Conservation (phyloP, 1,284 basidiomycete genomes). For the Leccinum griseonigrum region DNA sequence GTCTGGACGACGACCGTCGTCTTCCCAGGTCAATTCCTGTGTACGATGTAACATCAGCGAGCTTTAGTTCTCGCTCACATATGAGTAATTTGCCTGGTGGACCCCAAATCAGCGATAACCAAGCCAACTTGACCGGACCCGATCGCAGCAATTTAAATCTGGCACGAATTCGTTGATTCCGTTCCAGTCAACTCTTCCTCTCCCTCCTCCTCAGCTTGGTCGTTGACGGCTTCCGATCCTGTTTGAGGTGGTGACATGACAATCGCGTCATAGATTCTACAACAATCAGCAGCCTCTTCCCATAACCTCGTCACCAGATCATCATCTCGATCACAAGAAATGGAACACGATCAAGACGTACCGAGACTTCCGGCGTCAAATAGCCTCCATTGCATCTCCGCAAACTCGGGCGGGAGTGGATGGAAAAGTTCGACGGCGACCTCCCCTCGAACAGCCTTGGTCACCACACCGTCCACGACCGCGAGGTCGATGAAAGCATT, state of each 20-base stretch:
- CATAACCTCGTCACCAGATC: constrained; percentile 41
- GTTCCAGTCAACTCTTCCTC: constrained; percentile 20
- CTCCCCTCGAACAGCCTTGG: constrained; percentile 49
- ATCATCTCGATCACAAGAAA: neutral
- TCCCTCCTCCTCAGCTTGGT: neutral
- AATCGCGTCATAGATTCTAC: constrained; percentile 48
- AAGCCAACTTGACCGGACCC: constrained; percentile 38
- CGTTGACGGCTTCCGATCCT: neutral
- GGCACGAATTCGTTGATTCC: constrained; percentile 49
- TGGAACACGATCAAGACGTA: constrained; percentile 22
- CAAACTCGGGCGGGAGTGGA: constrained; percentile 56
- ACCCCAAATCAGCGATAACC: constrained; percentile 61
- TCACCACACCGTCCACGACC: constrained; percentile 55
- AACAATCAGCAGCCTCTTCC: constrained; percentile 42
- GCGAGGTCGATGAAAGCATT: constrained; percentile 44
- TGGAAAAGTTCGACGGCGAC: constrained; percentile 51
- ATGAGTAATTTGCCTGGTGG: constrained; percentile 47
- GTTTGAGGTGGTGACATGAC: constrained; percentile 26
- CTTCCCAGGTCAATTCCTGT: constrained; percentile 56
- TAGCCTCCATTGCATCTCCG: constrained; percentile 58
- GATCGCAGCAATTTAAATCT: constrained; percentile 50
- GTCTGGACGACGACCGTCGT: constrained; percentile 66
- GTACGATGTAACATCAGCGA: neutral
- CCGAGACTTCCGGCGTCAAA: constrained; percentile 60
- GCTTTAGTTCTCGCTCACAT: neutral